Conservation (phyloP, 2,329 filamentous ascomycete genomes). For the Exophiala spinifera region DNA sequence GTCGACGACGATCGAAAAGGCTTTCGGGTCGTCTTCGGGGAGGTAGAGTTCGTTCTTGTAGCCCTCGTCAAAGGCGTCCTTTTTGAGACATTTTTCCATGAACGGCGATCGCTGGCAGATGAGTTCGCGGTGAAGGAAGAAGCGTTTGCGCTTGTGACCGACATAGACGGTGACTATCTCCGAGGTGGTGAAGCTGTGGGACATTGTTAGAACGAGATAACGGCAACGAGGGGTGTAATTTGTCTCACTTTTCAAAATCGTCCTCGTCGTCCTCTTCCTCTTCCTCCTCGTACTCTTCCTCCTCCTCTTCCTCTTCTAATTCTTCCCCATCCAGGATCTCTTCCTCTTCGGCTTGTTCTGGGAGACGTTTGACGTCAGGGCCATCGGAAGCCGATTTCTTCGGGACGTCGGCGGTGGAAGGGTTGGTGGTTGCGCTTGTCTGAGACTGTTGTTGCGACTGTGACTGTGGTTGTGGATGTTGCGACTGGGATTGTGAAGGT, state of each 20-base stretch:
- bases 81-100: conserved; percentile 50
- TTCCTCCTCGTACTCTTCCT: conserved; percentile 12
- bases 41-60: conserved; percentile 48
- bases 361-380: background rate
- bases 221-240: too few species aligned
- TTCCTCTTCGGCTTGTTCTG: background rate
- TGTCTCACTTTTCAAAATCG: conserved; percentile 26
- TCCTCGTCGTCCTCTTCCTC: conserved; percentile 20
- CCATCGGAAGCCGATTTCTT: too few species aligned
- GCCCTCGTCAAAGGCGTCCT: conserved; percentile 46
- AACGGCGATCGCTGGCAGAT: conserved; percentile 49
- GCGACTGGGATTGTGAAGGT: too few species aligned
- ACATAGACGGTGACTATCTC: conserved; percentile 48
- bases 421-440: too few species aligned
- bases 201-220: background rate
- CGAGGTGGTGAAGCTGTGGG: conserved; percentile 21
- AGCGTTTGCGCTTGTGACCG: conserved; percentile 38
- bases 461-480: too few species aligned
- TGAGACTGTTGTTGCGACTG: too few species aligned
- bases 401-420: too few species aligned
- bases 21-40: conserved; percentile 51
- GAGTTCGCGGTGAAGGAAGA: conserved; percentile 25
- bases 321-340: conserved; percentile 6
- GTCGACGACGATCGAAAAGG: conserved; percentile 52
- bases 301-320: conserved; percentile 5